Evolutionary conservation across 176 grass and related monocot species (phyloP), one percentile per base, ranked within the genome.

Genomic region (Triticum dicoccoides): DNA sequence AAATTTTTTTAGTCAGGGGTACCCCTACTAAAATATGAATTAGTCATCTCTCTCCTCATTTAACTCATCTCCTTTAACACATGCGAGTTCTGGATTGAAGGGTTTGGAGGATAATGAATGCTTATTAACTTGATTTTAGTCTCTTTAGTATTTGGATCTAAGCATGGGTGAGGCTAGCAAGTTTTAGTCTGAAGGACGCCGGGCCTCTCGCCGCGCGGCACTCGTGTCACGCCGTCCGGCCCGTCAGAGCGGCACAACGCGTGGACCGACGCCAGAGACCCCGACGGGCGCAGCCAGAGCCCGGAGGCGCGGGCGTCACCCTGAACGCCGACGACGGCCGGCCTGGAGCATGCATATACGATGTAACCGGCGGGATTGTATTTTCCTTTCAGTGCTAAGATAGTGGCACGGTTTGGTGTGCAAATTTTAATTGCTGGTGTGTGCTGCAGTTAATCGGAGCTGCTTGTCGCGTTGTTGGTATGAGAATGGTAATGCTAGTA

Each of bases 241-340:
- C 83, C 83, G 32, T 85, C 83, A 2, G 73, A 78, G 62, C 62
- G 62, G 3, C 83, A 78, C 45, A 85, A 85, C 63, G 44, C 33
- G 2, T 32, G n/a, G 12, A 33, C 34, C 6, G 74, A 78, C 25
- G 47, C 83, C 25, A 37, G 21, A 8, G 73, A 20, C 39, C 39
- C 47, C 20, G 68, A 14, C 35, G n/a, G 77, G n/a, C 44, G n/a
- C 5, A 3, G 44, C 62, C 62, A 85, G 83, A 69, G 59, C 25
- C 15, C 14, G 51, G 15, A 54, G 25, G 9, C 35, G 69, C 34
- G 24, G 76, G 8, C 69, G 69, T 21, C 41, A 18, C 58, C 67
- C 0, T 64, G 45, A 45, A 51, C 42, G 63, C 20, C 10, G 25
- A 9, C 37, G 23, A 21, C 41, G 56, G 61, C 33, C 44, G 25